phyloP scores from a whole-genome alignment of 1,284 basidiomycete species.

The Cryptococcus depauperatus region DNA sequence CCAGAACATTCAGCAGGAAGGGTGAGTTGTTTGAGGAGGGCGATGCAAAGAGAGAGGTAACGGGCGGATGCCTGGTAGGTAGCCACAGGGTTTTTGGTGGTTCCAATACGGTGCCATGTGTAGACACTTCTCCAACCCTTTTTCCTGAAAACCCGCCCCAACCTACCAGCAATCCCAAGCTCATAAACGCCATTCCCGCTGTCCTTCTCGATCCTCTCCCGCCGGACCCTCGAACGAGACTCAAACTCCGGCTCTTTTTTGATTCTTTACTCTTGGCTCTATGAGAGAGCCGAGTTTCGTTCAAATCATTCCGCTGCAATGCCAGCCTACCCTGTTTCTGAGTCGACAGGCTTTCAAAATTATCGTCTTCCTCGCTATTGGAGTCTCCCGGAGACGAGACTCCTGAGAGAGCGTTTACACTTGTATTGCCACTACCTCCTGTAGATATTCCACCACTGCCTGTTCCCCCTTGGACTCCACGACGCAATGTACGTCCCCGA shows the following conservation, averaged over 20 bases:
- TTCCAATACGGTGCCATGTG: not conserved
- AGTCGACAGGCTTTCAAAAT: slow-evolving; percentile 12
- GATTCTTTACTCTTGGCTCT: slow-evolving; percentile 10
- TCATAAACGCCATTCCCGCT: slow-evolving; percentile 44
- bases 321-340: slow-evolving; percentile 3
- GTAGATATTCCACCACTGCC: not conserved
- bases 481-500: not conserved
- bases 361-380: not conserved
- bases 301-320: not conserved
- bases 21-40: not conserved
- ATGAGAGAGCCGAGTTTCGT: slow-evolving; percentile 6
- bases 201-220: slow-evolving; percentile 29
- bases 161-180: slow-evolving; percentile 29
- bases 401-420: not conserved
- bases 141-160: slow-evolving; percentile 9
- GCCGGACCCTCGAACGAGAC: slow-evolving; percentile 24
- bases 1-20: not conserved
- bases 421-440: not conserved
- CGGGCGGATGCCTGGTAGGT: not conserved
- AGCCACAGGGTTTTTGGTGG: not conserved
- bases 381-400: not conserved
- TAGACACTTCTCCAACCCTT: not conserved
- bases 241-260: slow-evolving; percentile 26
- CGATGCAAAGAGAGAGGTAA: not conserved
- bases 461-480: not conserved